Evolutionary conservation across 306 rosid species (phyloP), one percentile per base, ranked within the genome.

Genomic region (Begonia peltatifolia): DNA sequence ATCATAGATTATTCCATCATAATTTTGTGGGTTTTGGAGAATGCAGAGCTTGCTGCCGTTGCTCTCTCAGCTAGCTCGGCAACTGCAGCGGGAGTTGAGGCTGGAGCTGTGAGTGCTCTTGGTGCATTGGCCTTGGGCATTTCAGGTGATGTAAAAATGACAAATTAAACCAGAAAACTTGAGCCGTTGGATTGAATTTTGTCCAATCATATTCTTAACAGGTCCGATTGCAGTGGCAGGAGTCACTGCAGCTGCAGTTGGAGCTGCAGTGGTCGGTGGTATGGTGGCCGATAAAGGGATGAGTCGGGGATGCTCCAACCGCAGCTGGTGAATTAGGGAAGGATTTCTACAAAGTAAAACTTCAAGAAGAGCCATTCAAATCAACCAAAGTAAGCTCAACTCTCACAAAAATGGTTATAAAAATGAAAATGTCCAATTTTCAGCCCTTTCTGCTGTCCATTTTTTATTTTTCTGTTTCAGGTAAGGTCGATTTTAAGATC

Each of bases 351-450:
- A 83, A 71, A 55, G 79, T 83, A 55, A 38, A 83, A 47, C 85
- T 90, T 60, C 74, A 69, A 63, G 94, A 90, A 71, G 97, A 85
- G 62, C 97, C 95, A 53, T 90, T 85, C 85, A 90, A 80, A 75
- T 90, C 97, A 60, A 80, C 95, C 55, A 80, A 87, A 53, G 97
- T 90, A 80, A 70, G 87, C 65, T 22, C 18, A 17, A 17, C 18
- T 52, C 35, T 17, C 35, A 25, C 35, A 25, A 25, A 25, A 25
- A 25, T 25, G 35, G 35, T 25, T 3, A 25, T 25, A 25, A 25
- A 25, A 3, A 25, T 25, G 35, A 25, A 25, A 25, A 25, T 25
- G 35, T 25, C 2, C 35, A 25, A 25, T 25, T 25, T 23, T 41
- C 9, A 52, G 15, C 6, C 30, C 14, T 16, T 35, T 35, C 11